phyloP scores from a whole-genome alignment of 1,284 basidiomycete species.

The Blastosporella zonata region DNA sequence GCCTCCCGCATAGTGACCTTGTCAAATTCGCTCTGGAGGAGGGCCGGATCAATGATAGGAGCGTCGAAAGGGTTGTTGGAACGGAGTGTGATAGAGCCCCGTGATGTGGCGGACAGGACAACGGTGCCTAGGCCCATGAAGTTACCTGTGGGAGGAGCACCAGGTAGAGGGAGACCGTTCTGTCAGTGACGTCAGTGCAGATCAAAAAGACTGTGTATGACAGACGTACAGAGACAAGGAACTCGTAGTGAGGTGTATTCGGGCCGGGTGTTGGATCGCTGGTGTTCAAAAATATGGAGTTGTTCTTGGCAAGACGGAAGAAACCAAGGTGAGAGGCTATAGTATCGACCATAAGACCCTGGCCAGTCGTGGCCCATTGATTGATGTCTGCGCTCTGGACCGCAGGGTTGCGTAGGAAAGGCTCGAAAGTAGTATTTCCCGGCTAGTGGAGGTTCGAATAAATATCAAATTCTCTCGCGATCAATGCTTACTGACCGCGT shows the following conservation, averaged over 20 bases:
- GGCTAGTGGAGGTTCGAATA: neutral
- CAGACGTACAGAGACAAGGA: constrained; percentile 14
- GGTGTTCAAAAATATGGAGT: constrained; percentile 16
- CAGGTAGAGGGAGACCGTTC: constrained; percentile 14
- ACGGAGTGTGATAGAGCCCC: constrained; percentile 32
- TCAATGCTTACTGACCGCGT: constrained; percentile 7
- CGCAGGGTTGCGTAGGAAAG: constrained; percentile 15
- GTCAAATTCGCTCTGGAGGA: constrained; percentile 33
- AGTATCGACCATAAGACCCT: constrained; percentile 18
- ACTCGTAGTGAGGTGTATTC: constrained; percentile 25
- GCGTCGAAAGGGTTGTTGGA: constrained; percentile 32
- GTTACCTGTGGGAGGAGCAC: constrained; percentile 12
- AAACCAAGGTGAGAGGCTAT: constrained; percentile 19
- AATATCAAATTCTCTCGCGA: neutral
- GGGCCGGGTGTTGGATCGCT: constrained; percentile 26
- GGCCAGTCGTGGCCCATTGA: constrained; percentile 18
- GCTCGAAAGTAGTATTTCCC: constrained; percentile 23
- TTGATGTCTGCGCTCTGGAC: constrained; percentile 14
- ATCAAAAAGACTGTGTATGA: neutral
- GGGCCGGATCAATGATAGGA: constrained; percentile 36
- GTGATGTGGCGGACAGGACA: constrained; percentile 11
- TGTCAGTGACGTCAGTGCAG: neutral
- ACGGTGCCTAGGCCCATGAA: constrained; percentile 14
- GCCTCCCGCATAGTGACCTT: constrained; percentile 29
- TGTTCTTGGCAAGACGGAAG: constrained; percentile 21